phyloP scores from a whole-genome alignment of 208 protist species.

The Tritrichomonas musculus region DNA sequence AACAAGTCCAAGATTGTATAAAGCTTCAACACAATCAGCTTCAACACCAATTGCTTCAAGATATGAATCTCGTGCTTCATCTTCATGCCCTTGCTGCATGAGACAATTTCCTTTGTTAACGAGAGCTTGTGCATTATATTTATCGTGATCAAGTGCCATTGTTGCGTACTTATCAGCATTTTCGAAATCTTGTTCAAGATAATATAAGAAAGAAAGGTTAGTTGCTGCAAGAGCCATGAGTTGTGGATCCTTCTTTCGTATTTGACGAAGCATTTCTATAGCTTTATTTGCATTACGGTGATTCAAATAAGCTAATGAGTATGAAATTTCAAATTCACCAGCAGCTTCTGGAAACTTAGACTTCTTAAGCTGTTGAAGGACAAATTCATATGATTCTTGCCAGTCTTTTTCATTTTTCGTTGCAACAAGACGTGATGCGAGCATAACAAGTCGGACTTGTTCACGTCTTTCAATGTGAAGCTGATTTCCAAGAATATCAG shows the following conservation, averaged over 20 bases:
- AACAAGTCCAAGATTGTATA: slow-evolving; percentile 86
- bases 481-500: slow-evolving; percentile 18
- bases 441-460: background rate
- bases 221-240: slow-evolving; percentile 67
- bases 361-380: background rate
- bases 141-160: slow-evolving; percentile 75
- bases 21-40: slow-evolving; percentile 85
- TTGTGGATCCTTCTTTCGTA: background rate
- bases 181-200: slow-evolving; percentile 84
- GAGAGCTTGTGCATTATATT: slow-evolving; percentile 85
- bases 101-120: slow-evolving; percentile 90
- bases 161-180: slow-evolving; percentile 85
- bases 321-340: slow-evolving; percentile 20
- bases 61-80: slow-evolving; percentile 72
- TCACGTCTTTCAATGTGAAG: background rate
- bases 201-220: slow-evolving; percentile 92
- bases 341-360: slow-evolving; percentile 6
- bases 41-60: slow-evolving; percentile 80
- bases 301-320: background rate
- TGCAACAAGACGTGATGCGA: background rate
- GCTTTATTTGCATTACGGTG: background rate
- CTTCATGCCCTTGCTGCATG: slow-evolving; percentile 70
- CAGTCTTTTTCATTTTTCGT: background rate
- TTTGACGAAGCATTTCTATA: background rate
- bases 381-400: slow-evolving; percentile 7